phyloP scores from a whole-genome alignment of 2,329 filamentous ascomycete species.

The Paramyrothecium roridum region DNA sequence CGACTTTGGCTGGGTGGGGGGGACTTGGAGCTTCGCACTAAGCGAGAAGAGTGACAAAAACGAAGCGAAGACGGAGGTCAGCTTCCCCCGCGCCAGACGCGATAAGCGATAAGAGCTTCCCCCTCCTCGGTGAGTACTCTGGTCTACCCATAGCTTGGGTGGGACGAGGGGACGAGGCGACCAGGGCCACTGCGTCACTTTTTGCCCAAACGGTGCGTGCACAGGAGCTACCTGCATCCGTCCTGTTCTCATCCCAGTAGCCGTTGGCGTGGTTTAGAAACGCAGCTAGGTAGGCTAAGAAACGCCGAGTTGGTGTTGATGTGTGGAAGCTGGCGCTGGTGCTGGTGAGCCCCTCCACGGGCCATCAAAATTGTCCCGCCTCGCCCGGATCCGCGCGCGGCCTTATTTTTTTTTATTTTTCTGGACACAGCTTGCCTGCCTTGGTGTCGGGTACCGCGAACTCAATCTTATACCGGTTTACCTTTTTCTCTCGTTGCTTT shows the following conservation, averaged over 20 bases:
- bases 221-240: background rate
- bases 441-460: too few relatives aligned
- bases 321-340: too few relatives aligned
- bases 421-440: background rate
- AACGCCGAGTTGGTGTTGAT: background rate
- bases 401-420: background rate
- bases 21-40: too few relatives aligned
- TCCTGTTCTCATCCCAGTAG: background rate
- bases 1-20: too few relatives aligned
- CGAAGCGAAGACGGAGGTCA: too few relatives aligned
- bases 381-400: background rate
- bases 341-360: background rate
- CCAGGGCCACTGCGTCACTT: background rate
- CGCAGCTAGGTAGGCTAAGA: background rate
- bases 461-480: too few relatives aligned
- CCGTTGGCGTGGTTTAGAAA: background rate
- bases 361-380: background rate
- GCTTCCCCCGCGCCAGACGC: conserved; percentile 13
- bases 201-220: background rate
- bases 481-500: background rate
- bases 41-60: too few relatives aligned
- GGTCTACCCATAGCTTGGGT: conserved; percentile 11
- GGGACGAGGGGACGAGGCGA: conserved; percentile 7
- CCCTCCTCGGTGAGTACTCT: conserved; percentile 8
- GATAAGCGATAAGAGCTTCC: conserved; percentile 24